Conservation (phyloP, 306 rosid species). For the Phaseolus lunatus region DNA sequence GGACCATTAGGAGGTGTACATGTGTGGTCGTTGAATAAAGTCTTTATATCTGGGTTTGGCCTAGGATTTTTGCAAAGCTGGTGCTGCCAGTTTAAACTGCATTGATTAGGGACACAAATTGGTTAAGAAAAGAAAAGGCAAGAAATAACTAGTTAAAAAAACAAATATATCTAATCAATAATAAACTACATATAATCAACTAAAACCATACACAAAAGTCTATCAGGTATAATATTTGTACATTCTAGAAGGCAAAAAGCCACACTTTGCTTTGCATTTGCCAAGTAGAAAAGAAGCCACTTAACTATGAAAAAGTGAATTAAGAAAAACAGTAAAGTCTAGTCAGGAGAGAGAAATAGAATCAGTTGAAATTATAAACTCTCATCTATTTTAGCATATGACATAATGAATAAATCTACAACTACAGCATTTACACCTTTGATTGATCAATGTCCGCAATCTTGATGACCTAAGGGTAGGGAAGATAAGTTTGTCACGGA, state of each 20-base stretch:
- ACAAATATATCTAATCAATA: not conserved
- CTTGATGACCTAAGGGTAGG: constrained; percentile 79
- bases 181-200: constrained; percentile 18
- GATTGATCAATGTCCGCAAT: constrained; percentile 82
- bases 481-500: constrained; percentile 80
- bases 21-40: constrained; percentile 81
- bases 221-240: constrained; percentile 12
- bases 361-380: constrained; percentile 17
- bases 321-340: constrained; percentile 10
- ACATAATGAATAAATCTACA: constrained; percentile 17
- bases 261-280: constrained; percentile 21
- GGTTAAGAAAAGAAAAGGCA: constrained; percentile 29
- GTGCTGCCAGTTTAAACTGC: constrained; percentile 98
- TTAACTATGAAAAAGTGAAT: constrained; percentile 16
- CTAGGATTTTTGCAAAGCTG: constrained; percentile 85
- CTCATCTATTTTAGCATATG: not conserved
- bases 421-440: constrained; percentile 63
- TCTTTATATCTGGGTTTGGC: constrained; percentile 81
- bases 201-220: constrained; percentile 24
- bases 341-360: constrained; percentile 11
- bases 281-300: constrained; percentile 18
- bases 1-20: constrained; percentile 80
- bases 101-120: constrained; percentile 41
- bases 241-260: not conserved
- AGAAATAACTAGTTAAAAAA: constrained; percentile 32